These are phyloP conservation scores for Epicoccum nigrum DNA, from an alignment of 2,329 filamentous ascomycete genomes.

Conservation along the genomic window DNA sequence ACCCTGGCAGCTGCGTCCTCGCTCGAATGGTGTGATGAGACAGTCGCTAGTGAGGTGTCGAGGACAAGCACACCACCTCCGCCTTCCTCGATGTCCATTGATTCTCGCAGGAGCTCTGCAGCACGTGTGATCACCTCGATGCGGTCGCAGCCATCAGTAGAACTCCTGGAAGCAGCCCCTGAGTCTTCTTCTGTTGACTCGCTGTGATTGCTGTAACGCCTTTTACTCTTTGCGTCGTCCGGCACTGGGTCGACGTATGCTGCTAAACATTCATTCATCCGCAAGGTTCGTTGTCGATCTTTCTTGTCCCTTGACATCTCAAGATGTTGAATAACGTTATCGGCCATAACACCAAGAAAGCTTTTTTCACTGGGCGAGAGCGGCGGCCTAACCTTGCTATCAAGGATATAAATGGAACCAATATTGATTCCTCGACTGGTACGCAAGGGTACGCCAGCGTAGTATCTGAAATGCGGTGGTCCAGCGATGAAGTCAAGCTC, in stretches of 20 bases:
- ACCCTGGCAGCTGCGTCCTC: not conserved
- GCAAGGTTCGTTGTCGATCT: slow-evolving; percentile 32
- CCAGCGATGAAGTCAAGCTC: slow-evolving; percentile 36
- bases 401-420: slow-evolving; percentile 40
- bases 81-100: slow-evolving; percentile 52
- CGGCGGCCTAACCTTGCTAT: slow-evolving; percentile 28
- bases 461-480: slow-evolving; percentile 39
- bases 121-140: slow-evolving; percentile 56
- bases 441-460: slow-evolving; percentile 42
- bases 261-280: slow-evolving; percentile 36
- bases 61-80: slow-evolving; percentile 58
- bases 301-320: slow-evolving; percentile 44
- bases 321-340: slow-evolving; percentile 43
- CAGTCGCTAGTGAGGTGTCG: slow-evolving; percentile 34
- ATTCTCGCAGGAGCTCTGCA: slow-evolving; percentile 55
- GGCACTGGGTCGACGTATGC: slow-evolving; percentile 30
- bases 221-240: not conserved
- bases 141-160: slow-evolving; percentile 43
- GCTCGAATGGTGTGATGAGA: not conserved
- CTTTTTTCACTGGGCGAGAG: slow-evolving; percentile 18
- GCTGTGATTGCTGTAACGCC: slow-evolving; percentile 7
- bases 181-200: slow-evolving; percentile 2
- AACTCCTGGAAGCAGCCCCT: slow-evolving; percentile 1
- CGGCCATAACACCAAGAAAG: slow-evolving; percentile 38
- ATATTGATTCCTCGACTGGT: slow-evolving; percentile 43